phyloP scores from a whole-genome alignment of 768 basidiomycete species.

The Serpula lacrymans region DNA sequence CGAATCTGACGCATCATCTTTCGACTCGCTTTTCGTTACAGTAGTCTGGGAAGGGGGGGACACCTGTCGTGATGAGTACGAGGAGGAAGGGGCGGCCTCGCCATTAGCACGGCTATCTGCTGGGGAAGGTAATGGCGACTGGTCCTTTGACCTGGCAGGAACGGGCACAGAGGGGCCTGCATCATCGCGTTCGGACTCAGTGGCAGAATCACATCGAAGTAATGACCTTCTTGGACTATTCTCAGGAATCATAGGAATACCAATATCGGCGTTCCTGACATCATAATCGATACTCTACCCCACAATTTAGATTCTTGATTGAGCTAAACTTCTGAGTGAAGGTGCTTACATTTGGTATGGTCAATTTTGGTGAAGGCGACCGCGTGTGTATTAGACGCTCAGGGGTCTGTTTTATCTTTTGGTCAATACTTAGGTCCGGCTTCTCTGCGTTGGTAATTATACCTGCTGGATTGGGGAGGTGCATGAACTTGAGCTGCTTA shows the following conservation, averaged over 20 bases:
- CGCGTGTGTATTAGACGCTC: slow-evolving; percentile 8
- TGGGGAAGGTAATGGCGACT: slow-evolving; percentile 7
- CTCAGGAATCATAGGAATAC: too few species aligned
- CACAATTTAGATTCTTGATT: too few species aligned
- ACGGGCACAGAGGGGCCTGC: slow-evolving; percentile 1
- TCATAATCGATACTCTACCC: too few species aligned
- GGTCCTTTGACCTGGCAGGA: slow-evolving; percentile 5
- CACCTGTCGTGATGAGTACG: slow-evolving; percentile 15
- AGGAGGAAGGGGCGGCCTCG: slow-evolving; percentile 4
- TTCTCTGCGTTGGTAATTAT: slow-evolving; percentile 44
- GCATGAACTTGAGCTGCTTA: slow-evolving; percentile 11
- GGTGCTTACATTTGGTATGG: slow-evolving; percentile 20
- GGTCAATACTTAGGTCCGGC: slow-evolving; percentile 37
- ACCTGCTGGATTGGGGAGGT: slow-evolving; percentile 39
- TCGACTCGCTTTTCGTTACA: slow-evolving; percentile 20
- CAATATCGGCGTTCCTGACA: too few species aligned
- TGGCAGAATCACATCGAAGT: slow-evolving; percentile 22
- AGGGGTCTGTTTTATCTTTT: slow-evolving; percentile 10
- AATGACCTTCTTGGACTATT: too few species aligned
- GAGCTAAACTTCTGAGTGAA: slow-evolving; percentile 2
- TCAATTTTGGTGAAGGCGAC: slow-evolving; percentile 6
- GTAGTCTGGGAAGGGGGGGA: slow-evolving; percentile 8
- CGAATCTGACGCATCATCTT: slow-evolving; percentile 35
- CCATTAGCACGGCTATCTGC: slow-evolving; percentile 18
- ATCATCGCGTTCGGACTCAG: slow-evolving; percentile 24